A percentile compares a stretch with the other conserved stretches of the same genome.
These are phyloP conservation scores for Excoecaria cochinchinensis DNA, from an alignment of 345 rosid species.

Conservation along the genomic window DNA sequence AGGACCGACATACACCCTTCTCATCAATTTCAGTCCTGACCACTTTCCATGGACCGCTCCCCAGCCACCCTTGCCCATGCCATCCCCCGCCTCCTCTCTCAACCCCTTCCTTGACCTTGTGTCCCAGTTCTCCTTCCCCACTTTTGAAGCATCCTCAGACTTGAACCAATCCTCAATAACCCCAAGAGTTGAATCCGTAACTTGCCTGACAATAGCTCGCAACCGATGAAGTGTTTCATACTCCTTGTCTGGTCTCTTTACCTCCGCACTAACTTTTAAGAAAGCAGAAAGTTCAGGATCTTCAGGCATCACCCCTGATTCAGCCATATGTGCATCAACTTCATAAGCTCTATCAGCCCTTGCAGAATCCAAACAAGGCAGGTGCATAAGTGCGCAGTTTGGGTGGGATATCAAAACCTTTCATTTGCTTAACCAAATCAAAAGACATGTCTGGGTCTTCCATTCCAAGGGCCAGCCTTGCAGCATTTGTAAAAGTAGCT, in stretches of 20 bases:
- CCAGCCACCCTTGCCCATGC: slow-evolving; percentile 98
- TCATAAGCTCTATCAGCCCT: slow-evolving; percentile 68
- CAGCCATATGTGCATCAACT: slow-evolving; percentile 80
- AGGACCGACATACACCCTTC: slow-evolving; percentile 65
- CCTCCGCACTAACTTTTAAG: slow-evolving; percentile 58
- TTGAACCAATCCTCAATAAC: slow-evolving; percentile 73
- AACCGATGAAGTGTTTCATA: slow-evolving; percentile 73
- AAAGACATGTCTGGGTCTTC: slow-evolving; percentile 94
- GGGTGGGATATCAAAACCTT: slow-evolving; percentile 59
- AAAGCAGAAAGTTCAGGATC: slow-evolving; percentile 88
- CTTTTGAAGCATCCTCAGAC: slow-evolving; percentile 51
- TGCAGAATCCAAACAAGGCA: slow-evolving; percentile 76
- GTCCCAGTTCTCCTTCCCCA: slow-evolving; percentile 66
- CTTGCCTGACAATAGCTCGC: slow-evolving; percentile 74
- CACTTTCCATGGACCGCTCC: slow-evolving; percentile 72
- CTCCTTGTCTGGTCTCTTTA: slow-evolving; percentile 55
- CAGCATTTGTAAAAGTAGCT: slow-evolving; percentile 80
- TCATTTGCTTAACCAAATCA: slow-evolving; percentile 81
- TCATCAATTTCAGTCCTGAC: slow-evolving; percentile 65
- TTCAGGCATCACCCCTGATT: slow-evolving; percentile 65
- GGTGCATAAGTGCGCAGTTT: slow-evolving; percentile 87
- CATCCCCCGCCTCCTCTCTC: slow-evolving; percentile 91
- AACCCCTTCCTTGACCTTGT: slow-evolving; percentile 55
- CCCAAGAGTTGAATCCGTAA: slow-evolving; percentile 52
- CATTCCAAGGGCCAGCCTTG: slow-evolving; percentile 69